Base-by-base conservation (phyloP, 2,329 filamentous ascomycete genomes). In the Venturia pyrina region DNA sequence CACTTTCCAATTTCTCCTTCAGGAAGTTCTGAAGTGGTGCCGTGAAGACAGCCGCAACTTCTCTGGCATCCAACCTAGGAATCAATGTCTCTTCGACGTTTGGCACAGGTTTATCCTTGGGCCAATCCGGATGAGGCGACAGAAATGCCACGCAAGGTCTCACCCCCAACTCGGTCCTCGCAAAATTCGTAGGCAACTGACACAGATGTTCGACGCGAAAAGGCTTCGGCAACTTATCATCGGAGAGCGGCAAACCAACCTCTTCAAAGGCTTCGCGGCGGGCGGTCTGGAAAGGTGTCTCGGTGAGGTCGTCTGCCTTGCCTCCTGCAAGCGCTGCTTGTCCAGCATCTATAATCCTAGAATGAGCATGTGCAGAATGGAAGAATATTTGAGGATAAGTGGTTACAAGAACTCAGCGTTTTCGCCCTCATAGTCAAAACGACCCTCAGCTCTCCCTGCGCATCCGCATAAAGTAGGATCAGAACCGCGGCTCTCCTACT, bases 1-100 rank as follows among this genome's bases (percentile, higher is more conserved):
- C 65, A 19, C 75, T 72, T 28, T 79, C 69, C 74, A 90, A 88
- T 63, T 77, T 75, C 41, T 79, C 75, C 60, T 79, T 81, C 64
- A 98, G 78, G 75, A 98, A 97, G 74, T 92, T 90, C 74, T 88
- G 86, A 71, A 98, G 91, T 0, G 91, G 89, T 5, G 90, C 93
- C 5, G 90, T 93, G 78, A 98, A 98, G 43, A 98, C 91, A 57
- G 92, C 93, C 1, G 92, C 93, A 1, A 98, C 93, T 77, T 98
- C 93, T 69, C 90, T 88, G 1, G 92, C 90, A 77, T 97, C 91
- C 13, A 97, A 82, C 48, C 86, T 84, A 0, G 93, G 93, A 67
- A 91, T 91, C 77, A 93, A 83, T 68, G 81, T 84, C 70, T 88
- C 86, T 72, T 89, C 89, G 2, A 85, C 87, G 64, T 0, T 79